Conservation (phyloP, 345 rosid species). For the Atalantia buxifolia region DNA sequence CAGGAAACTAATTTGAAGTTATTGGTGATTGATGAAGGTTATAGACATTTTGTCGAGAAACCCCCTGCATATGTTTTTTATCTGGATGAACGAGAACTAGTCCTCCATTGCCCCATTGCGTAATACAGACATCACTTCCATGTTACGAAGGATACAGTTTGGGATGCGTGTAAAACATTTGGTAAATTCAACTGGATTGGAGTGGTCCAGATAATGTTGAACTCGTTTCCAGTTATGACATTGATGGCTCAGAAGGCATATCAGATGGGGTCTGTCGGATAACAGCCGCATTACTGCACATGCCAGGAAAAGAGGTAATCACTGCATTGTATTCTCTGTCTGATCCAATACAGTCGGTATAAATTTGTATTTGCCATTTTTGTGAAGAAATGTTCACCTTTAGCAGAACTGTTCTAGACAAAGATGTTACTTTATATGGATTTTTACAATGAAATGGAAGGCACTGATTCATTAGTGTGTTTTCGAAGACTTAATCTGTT, state of each 20-base stretch:
- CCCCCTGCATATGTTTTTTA: neutral
- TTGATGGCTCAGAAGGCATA: neutral
- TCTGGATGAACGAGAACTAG: neutral
- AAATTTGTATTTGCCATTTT: neutral
- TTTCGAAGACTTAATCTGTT: neutral
- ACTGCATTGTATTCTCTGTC: neutral
- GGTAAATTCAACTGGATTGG: neutral
- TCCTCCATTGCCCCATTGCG: neutral
- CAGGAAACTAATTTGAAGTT: slow-evolving; percentile 30
- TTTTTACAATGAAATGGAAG: neutral
- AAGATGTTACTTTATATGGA: neutral
- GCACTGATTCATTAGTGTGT: neutral
- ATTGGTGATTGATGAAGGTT: neutral
- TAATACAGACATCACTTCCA: neutral
- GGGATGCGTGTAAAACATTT: neutral
- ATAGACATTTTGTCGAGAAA: slow-evolving; percentile 2
- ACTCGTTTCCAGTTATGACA: neutral
- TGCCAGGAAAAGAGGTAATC: neutral
- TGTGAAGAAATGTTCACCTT: neutral
- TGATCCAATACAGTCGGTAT: neutral
- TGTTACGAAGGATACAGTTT: neutral
- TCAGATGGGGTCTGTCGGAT: neutral
- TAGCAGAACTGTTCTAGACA: neutral
- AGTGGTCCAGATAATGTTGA: neutral
- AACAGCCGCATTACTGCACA: neutral